Conservation (phyloP, 441 rosid genomes). For the Biscutella laevigata region DNA sequence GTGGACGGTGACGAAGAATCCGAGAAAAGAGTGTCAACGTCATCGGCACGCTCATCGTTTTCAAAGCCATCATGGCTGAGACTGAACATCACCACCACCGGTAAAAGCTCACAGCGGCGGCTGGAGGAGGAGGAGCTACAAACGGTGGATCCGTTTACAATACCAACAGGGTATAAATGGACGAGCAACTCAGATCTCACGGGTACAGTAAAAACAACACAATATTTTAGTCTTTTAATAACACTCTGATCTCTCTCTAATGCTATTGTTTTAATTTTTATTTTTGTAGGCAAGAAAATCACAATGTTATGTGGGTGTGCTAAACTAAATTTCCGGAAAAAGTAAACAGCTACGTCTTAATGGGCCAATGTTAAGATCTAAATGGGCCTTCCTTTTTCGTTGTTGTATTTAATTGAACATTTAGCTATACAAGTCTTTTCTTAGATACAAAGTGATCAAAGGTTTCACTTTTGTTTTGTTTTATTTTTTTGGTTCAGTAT, state of each 20-base stretch:
- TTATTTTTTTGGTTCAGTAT: no score
- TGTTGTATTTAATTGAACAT: no score
- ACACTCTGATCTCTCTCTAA: neutral
- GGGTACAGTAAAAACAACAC: slow-evolving; percentile 16
- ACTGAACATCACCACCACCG: slow-evolving; percentile 33
- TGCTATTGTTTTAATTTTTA: neutral
- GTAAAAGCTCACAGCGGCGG: slow-evolving; percentile 3
- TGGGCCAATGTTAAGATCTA: no score
- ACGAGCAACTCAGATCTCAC: slow-evolving; percentile 41
- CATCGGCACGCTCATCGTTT: slow-evolving; percentile 27
- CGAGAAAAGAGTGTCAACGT: slow-evolving; percentile 26
- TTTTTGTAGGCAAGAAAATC: slow-evolving; percentile 6
- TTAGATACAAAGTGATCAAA: no score
- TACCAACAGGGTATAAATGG: slow-evolving; percentile 70
- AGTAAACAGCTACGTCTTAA: no score
- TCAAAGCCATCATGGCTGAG: slow-evolving; percentile 40
- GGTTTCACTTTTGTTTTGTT: no score
- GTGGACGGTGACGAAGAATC: slow-evolving; percentile 40
- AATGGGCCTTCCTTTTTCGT: no score
- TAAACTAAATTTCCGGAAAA: slow-evolving; percentile 3
- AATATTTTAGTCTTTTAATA: neutral
- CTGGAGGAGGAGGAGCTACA: slow-evolving; percentile 15
- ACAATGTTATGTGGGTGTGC: slow-evolving; percentile 22
- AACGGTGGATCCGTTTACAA: slow-evolving; percentile 53
- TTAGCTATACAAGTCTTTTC: no score